phyloP scores from a whole-genome alignment of 2,329 filamentous ascomycete genomes.

The Rachicladosporium sp. region DNA sequence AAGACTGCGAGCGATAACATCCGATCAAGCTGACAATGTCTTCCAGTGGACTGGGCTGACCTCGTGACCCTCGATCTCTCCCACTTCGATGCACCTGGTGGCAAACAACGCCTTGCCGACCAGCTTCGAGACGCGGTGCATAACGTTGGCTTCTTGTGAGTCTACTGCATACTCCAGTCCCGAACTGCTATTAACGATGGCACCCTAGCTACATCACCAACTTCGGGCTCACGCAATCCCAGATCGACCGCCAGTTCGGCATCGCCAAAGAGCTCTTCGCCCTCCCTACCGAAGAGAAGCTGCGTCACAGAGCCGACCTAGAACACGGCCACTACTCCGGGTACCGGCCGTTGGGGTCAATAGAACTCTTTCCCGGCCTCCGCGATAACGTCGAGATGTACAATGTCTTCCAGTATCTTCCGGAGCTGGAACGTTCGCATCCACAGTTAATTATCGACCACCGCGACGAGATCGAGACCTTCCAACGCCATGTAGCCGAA shows the following conservation, averaged over 20 bases:
- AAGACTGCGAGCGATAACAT: no score
- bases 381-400: slow-evolving; percentile 47
- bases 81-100: slow-evolving; percentile 41
- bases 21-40: background rate
- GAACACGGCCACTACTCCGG: slow-evolving; percentile 21
- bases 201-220: slow-evolving; percentile 42
- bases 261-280: slow-evolving; percentile 47
- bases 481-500: slow-evolving; percentile 39
- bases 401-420: slow-evolving; percentile 45
- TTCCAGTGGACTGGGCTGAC: slow-evolving; percentile 36
- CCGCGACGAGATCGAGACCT: slow-evolving; percentile 44
- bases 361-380: slow-evolving; percentile 5
- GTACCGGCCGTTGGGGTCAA: slow-evolving; percentile 7
- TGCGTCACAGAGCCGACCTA: slow-evolving; percentile 35
- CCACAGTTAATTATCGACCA: slow-evolving; percentile 38
- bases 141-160: slow-evolving; percentile 41
- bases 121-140: slow-evolving; percentile 42
- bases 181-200: background rate
- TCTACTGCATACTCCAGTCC: background rate
- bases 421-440: slow-evolving; percentile 29
- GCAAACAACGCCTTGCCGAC: slow-evolving; percentile 41
- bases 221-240: slow-evolving; percentile 48
- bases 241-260: slow-evolving; percentile 49
- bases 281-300: slow-evolving; percentile 45
- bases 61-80: slow-evolving; percentile 46